Base-by-base conservation (phyloP, 148 eudicot genomes). In the Euryodendron excelsum region DNA sequence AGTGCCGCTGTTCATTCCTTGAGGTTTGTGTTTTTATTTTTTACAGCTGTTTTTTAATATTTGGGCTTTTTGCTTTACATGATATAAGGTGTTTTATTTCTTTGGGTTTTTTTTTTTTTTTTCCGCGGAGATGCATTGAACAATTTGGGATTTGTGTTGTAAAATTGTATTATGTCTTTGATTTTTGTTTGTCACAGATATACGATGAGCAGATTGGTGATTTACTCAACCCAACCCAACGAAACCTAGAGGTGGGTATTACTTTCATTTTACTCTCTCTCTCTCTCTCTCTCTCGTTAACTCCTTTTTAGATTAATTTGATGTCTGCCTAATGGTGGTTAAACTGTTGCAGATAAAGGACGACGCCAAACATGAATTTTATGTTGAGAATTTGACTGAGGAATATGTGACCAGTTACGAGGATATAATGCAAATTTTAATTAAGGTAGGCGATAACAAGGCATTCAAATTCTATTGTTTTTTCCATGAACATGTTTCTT, bases 1-100 rank as follows among this genome's bases (percentile, higher is more conserved):
- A 93, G 77, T 96, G 97, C 62, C 98, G 97, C 45, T 93, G 99
- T 79, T 96, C 98, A 14, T 96, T 96, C 79, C 95, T 96, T 37
- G 99, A 96, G 98, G 99, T 96, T 78, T 72, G 81, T 75, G 31
- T 20, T 53, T 72, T 63, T 69, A 20, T 28, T 48, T 71, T 78
- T 14, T 47, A 28, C 5, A 33, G 4, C 13, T 75, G 41, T 50
- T 20, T 56, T 14, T 60, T 13, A 36, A 15, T 23, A 5, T 72
- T 18, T 5, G 9, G 8, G 45, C 25, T 33, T 50, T 37, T 69
- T 17, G 18, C 56, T 45, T 44, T 67, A 4, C 17, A 36, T 52
- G 28, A 39, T 45, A 30, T 13, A 3, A 33, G 33, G 13, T 75
- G 31, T 30, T 21, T 30, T 45, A 45, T 1, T 28, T 62, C 3